Base-by-base conservation (phyloP, 371 early-diverging fungal genomes). In the Rhizopus sp. region DNA sequence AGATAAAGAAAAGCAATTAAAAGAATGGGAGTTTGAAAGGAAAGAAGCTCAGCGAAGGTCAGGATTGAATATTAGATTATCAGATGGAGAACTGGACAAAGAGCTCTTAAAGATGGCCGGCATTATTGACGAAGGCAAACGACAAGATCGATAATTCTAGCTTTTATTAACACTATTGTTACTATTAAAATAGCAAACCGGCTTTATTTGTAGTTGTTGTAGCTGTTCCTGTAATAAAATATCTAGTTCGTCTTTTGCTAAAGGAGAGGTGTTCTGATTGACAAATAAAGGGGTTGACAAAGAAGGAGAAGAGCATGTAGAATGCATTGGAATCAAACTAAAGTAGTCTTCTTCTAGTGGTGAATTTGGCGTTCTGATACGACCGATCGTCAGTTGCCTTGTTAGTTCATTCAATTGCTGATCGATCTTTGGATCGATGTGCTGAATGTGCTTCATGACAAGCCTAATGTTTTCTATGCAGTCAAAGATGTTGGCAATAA, bases 1-100 rank as follows among this genome's bases (percentile, higher is more conserved):
- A 23, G 68, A 63, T 33, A 57, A 53, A 39, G 58, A 60, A 48
- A 63, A 59, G 31, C 84, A 85, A 41, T 57, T 69, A 46, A 72
- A 63, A 17, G 84, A 81, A 6, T 84, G 84, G 85, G 62, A 72
- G 15, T 87, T 85, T 75, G 87, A 87, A 50, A 73, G 70, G 31
- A 57, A 74, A 3, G 85, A 84, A 35, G 83, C 83, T 9, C 63
- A 71, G 32, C 59, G 60, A 67, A 78, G 64, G 53, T 68, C 72
- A 10, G 70, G 73, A 7, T 56, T 84, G 29, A 79, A 80, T 42
- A 59, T 82, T 8, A 66, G 84, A 45, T 55, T 72, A 51, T 52
- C 66, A 10, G 78, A 78, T 35, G 79, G 79, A 6, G 55, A 59
- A 8, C 50, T 79, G n/a, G 80, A 79, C 53, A 70, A 72, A 34